phyloP scores from a whole-genome alignment of 345 rosid species.

The Eucalyptus pauciflora region DNA sequence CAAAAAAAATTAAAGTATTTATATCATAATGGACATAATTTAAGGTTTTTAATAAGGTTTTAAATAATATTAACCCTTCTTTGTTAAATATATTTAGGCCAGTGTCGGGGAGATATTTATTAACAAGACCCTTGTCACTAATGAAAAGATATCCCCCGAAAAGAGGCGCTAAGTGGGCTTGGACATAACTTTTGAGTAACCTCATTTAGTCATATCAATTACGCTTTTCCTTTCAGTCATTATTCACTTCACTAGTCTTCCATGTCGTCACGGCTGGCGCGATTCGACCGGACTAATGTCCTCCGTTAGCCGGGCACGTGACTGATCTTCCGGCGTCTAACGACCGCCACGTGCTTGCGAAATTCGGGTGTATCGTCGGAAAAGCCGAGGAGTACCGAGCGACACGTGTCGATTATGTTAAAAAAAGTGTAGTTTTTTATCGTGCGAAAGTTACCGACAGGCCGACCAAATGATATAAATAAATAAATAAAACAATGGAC shows the following conservation, averaged over 20 bases:
- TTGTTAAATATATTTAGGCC: neutral
- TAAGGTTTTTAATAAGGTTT: rapidly evolving
- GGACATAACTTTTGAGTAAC: neutral
- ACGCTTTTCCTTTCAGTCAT: neutral
- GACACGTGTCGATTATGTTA: neutral
- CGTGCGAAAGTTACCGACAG: neutral
- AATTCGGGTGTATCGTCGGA: no score
- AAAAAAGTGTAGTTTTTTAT: no score
- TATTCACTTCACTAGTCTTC: neutral
- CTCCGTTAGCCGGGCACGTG: neutral
- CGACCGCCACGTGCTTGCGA: neutral
- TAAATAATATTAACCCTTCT: neutral
- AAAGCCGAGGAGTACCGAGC: neutral
- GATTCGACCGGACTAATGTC: neutral
- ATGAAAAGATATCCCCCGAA: neutral
- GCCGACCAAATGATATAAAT: neutral
- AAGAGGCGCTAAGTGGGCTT: neutral
- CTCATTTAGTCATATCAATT: neutral
- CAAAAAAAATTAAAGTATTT: no score
- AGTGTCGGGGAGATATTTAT: neutral
- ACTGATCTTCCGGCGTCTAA: neutral
- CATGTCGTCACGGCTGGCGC: neutral
- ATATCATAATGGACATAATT: neutral
- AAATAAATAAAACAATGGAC: neutral
- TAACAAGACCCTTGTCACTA: neutral